Evolutionary conservation across 2,329 filamentous ascomycete genomes (phyloP), one percentile per base, ranked within the genome.

Genomic region (Pseudogymnoascus sp.): DNA sequence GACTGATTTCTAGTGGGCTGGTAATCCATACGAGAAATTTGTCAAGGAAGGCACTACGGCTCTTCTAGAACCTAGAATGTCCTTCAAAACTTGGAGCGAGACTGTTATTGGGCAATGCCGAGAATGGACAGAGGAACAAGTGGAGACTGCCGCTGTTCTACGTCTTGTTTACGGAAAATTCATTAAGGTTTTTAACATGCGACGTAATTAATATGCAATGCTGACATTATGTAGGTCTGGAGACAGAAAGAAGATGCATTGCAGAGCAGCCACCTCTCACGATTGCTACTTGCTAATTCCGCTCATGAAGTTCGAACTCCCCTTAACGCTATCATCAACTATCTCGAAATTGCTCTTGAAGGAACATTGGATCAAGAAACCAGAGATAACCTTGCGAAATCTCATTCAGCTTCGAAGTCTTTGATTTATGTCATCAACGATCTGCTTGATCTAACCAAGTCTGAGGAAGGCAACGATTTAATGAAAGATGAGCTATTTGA

Each of bases 381-480:
- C 0, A 81, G 92, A 17, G 92, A 96, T 4, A 95, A 94, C 64
- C 77, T 96, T 5, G 82, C 88, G 0, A 88, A 86, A 67, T 96
- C 92, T 0, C 90, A 96, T 71, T 95, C 91, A 0, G 92, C 92
- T 3, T 96, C 92, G 0, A 96, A 96, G 70, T 95, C 91, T 0
- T 77, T 96, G 27, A 93, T 96, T 4, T 96, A 95, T 71, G 91
- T 96, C 8, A 96, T 96, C 76, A 96, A 96, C 66, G 92, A 96
- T 71, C 79, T 96, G 1, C 79, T 96, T 0, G 92, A 96, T 71
- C 78, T 96, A 31, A 96, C 92, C 0, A 94, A 95, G 70, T 89
- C 89, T 0, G 92, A 96, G 72, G 89, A 92, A 72, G 91, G 92
- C 0, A 87, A 88, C 58, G 82, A 86, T 1, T 76, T 96, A 3